Evolutionary conservation across 306 rosid genomes (phyloP).

Genomic region (Prunus fruticosa): DNA sequence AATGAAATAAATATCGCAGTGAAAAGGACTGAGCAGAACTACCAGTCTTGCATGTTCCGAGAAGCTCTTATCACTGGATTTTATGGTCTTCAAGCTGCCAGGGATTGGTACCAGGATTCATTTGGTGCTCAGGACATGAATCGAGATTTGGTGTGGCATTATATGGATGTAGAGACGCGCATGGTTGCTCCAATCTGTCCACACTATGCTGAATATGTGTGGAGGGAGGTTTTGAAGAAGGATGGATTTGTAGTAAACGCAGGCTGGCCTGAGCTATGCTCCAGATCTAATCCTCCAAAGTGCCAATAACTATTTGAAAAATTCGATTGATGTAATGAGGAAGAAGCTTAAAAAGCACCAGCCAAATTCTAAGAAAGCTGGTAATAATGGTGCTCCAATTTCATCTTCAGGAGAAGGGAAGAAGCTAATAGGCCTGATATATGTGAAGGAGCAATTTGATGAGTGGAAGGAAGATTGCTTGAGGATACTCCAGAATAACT

Average conservation of each 20-base stretch:
- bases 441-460: conserved; percentile 71
- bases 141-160: conserved; percentile 61
- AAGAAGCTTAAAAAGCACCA: conserved; percentile 85
- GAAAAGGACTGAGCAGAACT: conserved; percentile 69
- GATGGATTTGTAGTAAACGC: conserved; percentile 84
- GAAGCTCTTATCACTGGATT: conserved; percentile 90
- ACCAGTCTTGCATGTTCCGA: conserved; percentile 69
- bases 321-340: conserved; percentile 72
- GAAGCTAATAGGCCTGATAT: conserved; percentile 57
- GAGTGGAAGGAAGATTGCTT: conserved; percentile 93
- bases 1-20: conserved; percentile 83
- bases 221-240: conserved; percentile 79
- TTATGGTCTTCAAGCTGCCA: conserved; percentile 82
- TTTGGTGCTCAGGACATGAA: conserved; percentile 74
- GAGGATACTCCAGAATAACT: conserved; percentile 55
- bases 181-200: conserved; percentile 88
- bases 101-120: conserved; percentile 82
- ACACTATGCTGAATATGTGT: conserved; percentile 79
- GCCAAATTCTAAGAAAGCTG: conserved; percentile 60
- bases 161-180: conserved; percentile 93
- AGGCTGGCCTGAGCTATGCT: conserved; percentile 77
- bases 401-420: conserved; percentile 32
- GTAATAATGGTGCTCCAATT: conserved; percentile 59
- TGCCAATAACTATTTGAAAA: conserved; percentile 82
- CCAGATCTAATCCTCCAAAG: conserved; percentile 69